Base-by-base conservation (phyloP, 1,284 basidiomycete genomes). In the Cutaneotrichosporon cavernicola region DNA sequence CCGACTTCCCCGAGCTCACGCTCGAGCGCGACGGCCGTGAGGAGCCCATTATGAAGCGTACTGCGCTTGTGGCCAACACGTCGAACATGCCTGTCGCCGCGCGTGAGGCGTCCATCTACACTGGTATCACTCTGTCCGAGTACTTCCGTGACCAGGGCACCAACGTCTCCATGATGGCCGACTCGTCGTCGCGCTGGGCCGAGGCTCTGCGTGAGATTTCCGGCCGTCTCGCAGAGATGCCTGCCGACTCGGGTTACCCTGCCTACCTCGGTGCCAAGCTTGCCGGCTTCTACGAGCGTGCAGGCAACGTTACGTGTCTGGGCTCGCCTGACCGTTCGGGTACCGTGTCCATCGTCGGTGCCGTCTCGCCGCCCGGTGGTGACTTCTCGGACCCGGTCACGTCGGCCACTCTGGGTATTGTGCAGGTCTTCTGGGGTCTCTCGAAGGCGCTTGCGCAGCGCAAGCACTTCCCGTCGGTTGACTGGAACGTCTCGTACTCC, bases 51-150 rank as follows among this genome's bases (percentile, higher is more conserved):
- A 99, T 99, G 97, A 99, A 99, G 83, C 95, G 97, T 69, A 99
- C 97, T 1, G 95, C 96, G 4, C 88, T 99, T 40, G 96, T 99
- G 66, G 97, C 97, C 72, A 99, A 99, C 81, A 99, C 97, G 2
- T 98, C 96, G 64, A 99, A 99, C 84, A 99, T 99, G 97, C 97
- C 97, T 72, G 97, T 99, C 75, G 97, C 97, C 43, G 97, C 97
- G 46, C 92, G 97, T 76, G 97, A 99, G 83, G 97, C 97, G 6
- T 98, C 96, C 52, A 99, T 99, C 80, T 99, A 99, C 83, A 99
- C 97, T 50, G 97, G 97, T 76, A 99, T 99, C 83, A 99, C 97
- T 0, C 87, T 99, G 26, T 96, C 96, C 53, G 96, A 99, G 79
- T 99, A 99, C 84, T 99, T 97, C 90, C 92, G 96, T 83, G 96